A percentile compares a stretch with the other conserved stretches of the same genome.
phyloP scores from a whole-genome alignment of 2,329 filamentous ascomycete species.

The Ophiocordyceps camponoti-leonardi region DNA sequence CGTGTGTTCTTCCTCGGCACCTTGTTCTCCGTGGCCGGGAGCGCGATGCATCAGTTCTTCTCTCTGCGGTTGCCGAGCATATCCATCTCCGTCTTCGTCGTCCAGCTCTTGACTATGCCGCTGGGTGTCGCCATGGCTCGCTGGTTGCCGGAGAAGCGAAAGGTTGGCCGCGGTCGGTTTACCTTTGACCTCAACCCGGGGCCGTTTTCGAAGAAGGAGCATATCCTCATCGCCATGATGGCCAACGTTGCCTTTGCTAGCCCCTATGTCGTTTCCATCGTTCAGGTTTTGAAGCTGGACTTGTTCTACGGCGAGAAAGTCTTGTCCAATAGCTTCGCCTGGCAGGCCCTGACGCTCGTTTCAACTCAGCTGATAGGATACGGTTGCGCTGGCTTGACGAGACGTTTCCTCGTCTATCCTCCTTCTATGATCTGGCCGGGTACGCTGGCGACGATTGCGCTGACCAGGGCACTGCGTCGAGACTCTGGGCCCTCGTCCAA shows the following conservation, averaged over 20 bases:
- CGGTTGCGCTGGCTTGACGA: slow-evolving; percentile 28
- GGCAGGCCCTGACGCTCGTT: slow-evolving; percentile 27
- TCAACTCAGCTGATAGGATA: slow-evolving; percentile 34
- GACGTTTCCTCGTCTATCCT: slow-evolving; percentile 30
- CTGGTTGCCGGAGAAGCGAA: slow-evolving; percentile 3
- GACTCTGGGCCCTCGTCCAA: slow-evolving; percentile 1
- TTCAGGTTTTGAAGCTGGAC: slow-evolving; percentile 26
- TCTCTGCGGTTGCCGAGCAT: slow-evolving; percentile 23
- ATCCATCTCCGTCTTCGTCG: slow-evolving; percentile 19
- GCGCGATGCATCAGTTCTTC: slow-evolving; percentile 17
- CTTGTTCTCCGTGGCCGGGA: slow-evolving; percentile 13
- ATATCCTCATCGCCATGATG: slow-evolving; percentile 36
- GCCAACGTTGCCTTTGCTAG: slow-evolving; percentile 29
- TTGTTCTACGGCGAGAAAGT: slow-evolving; percentile 25
- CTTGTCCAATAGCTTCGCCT: slow-evolving; percentile 17
- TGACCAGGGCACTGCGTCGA: slow-evolving; percentile 13
- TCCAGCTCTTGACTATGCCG: slow-evolving; percentile 21
- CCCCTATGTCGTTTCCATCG: slow-evolving; percentile 25
- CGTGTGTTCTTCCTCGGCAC: slow-evolving; percentile 21
- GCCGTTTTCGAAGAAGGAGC: slow-evolving; percentile 35
- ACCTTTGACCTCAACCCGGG: slow-evolving; percentile 25
- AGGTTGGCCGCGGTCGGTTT: slow-evolving; percentile 1
- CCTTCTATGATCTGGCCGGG: slow-evolving; percentile 32
- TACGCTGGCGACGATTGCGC: slow-evolving; percentile 25
- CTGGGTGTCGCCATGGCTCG: slow-evolving; percentile 16